Conservation (phyloP, 164 flowering plant genomes). For the Stephania yunnanensis region DNA sequence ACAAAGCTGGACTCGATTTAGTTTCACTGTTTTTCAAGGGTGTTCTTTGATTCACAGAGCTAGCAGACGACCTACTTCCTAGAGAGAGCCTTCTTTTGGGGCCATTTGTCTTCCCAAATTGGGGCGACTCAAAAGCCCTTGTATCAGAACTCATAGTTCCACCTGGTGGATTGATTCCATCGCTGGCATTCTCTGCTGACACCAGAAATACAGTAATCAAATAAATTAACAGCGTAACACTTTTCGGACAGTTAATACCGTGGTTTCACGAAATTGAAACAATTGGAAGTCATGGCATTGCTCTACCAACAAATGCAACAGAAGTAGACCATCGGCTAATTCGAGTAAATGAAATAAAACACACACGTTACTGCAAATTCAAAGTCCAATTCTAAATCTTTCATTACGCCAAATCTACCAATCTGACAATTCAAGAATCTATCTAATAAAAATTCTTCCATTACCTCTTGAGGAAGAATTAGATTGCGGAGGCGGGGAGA, state of each 20-base stretch:
- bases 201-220: not conserved
- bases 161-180: constrained; percentile 29
- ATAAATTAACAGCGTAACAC: not conserved
- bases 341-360: not conserved
- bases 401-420: not conserved
- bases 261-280: not conserved
- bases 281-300: not conserved
- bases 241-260: not conserved
- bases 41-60: constrained; percentile 35
- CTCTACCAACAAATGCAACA: not conserved
- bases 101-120: constrained; percentile 21
- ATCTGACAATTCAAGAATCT: no score
- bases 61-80: constrained; percentile 33
- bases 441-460: not conserved
- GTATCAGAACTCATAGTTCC: constrained; percentile 24
- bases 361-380: not conserved
- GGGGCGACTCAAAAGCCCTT: constrained; percentile 28
- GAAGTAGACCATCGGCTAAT: not conserved
- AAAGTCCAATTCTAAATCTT: not conserved
- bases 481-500: constrained; percentile 47
- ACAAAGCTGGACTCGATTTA: constrained; percentile 31
- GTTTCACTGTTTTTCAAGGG: constrained; percentile 31
- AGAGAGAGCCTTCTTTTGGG: constrained; percentile 31
- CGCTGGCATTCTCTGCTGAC: constrained; percentile 41
- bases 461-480: constrained; percentile 65